Evolutionary conservation across 345 rosid genomes (phyloP), one percentile per base, ranked within the genome.

Genomic region (Salix udensis): DNA sequence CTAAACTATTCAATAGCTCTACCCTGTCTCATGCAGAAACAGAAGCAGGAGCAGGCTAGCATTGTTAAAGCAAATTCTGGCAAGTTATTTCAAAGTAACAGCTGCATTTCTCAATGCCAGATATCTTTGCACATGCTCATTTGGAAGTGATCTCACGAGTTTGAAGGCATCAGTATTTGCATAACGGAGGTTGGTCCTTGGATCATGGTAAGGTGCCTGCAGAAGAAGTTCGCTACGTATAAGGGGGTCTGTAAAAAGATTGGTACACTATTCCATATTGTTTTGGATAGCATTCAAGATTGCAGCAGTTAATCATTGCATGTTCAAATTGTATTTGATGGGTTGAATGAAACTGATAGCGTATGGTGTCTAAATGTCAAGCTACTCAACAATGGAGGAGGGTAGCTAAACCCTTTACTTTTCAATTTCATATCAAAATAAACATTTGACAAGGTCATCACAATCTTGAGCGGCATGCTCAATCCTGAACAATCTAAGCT

Each of bases 71-170:
- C 44, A 11, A 40, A 40, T 40, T 40, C 44, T 40, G 10, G 44
- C 44, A 40, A 2, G 12, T 75, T 48, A 65, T 67, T 48, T 75
- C 18, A 74, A 68, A 26, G 44, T 58, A 65, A 74, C 68, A 26
- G 76, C 76, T 46, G 68, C 68, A 26, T 74, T 74, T 64, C 69
- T 74, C 42, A 65, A 36, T 58, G 69, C 75, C 2, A 96, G 84
- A 77, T 96, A 96, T 72, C 94, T 90, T 72, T 94, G 98, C 79
- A 90, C 98, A 73, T 92, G 84, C 48, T 91, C 92, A 65, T 88
- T 81, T 16, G 98, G 93, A 74, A 96, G 98, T 31, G 94, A 88
- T 65, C 99, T 86, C 42, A 50, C 55, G 18, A 15, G 55, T 18
- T 50, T 50, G 55, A 15, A 50, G 55, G 16, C 55, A 16, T 50